Percentiles rank a stretch among this genome's conserved stretches.
phyloP scores from a whole-genome alignment of 2,329 filamentous ascomycete genomes.

The Aspergillus aculeatus region DNA sequence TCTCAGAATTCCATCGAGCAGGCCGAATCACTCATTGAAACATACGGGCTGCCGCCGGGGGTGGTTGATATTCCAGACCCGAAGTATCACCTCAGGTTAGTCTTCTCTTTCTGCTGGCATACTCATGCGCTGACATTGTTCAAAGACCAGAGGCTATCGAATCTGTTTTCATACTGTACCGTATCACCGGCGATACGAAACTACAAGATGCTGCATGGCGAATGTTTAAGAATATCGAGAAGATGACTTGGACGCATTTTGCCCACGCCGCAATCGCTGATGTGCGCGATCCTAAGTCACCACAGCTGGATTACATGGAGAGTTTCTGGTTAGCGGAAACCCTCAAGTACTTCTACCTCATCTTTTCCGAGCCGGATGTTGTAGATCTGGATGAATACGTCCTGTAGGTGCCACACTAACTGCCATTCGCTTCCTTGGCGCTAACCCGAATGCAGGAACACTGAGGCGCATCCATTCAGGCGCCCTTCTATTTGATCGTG shows the following conservation, averaged over 20 bases:
- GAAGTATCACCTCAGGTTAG: constrained; percentile 34
- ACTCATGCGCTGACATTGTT: constrained; percentile 1
- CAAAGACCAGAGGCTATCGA: constrained; percentile 58
- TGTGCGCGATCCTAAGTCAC: constrained; percentile 33
- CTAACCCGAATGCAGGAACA: constrained; percentile 31
- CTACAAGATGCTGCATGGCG: constrained; percentile 49
- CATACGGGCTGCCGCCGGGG: constrained; percentile 27
- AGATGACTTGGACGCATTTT: constrained; percentile 43
- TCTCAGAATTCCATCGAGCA: constrained; percentile 9
- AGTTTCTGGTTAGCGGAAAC: constrained; percentile 50
- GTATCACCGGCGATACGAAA: constrained; percentile 55
- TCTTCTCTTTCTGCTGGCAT: not conserved
- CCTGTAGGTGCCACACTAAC: constrained; percentile 29
- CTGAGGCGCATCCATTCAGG: constrained; percentile 43
- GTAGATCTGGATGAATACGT: constrained; percentile 47
- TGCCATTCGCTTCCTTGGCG: not conserved
- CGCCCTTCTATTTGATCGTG: constrained; percentile 16
- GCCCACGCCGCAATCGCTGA: constrained; percentile 46
- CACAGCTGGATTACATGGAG: constrained; percentile 42
- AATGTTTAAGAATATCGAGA: constrained; percentile 51
- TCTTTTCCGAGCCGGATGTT: constrained; percentile 41
- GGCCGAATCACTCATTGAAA: constrained; percentile 20
- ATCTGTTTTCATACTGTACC: constrained; percentile 61
- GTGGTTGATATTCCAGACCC: constrained; percentile 27
- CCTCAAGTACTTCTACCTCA: constrained; percentile 47